Percentiles rank a stretch among this genome's conserved stretches.
These are phyloP conservation scores for Fusarium sp. DNA, from an alignment of 2,329 filamentous ascomycete genomes.

Conservation along the genomic window DNA sequence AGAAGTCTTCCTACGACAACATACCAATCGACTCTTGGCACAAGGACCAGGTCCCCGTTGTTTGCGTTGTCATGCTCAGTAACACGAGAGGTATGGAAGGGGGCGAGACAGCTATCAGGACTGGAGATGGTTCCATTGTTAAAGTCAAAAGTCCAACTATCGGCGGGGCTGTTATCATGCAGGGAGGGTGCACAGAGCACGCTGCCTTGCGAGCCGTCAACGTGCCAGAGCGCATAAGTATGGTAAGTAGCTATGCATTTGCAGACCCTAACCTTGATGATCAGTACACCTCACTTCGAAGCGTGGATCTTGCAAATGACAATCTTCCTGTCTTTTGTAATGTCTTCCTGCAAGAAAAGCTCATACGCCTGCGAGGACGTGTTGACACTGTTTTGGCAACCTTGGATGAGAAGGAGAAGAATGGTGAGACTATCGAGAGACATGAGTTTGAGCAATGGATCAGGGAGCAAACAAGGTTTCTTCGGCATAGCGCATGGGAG, in stretches of 20 bases:
- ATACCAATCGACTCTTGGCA: conserved; percentile 25
- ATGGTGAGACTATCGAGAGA: background rate
- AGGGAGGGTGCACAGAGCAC: conserved; percentile 12
- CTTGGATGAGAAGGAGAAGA: background rate
- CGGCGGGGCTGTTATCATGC: conserved; percentile 20
- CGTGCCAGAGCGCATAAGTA: conserved; percentile 10
- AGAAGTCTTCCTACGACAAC: conserved; percentile 2
- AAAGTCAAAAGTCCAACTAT: conserved; percentile 12
- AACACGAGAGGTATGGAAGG: conserved; percentile 26
- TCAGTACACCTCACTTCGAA: conserved; percentile 9
- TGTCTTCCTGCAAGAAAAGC: background rate
- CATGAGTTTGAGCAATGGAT: conserved; percentile 16
- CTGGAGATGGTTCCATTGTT: conserved; percentile 1
- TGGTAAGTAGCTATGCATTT: conserved; percentile 17
- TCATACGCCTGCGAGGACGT: background rate
- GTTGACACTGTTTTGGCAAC: background rate
- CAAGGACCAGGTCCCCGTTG: conserved; percentile 22
- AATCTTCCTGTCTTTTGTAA: background rate
- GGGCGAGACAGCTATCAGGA: conserved; percentile 24
- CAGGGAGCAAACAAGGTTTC: conserved; percentile 9
- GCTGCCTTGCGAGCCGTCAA: conserved; percentile 9
- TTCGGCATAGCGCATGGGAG: conserved; percentile 21
- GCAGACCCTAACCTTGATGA: conserved; percentile 13
- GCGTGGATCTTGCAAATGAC: conserved; percentile 5
- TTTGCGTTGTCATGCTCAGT: conserved; percentile 30